Percentiles rank a stretch among this genome's conserved stretches.
phyloP scores from a whole-genome alignment of 805 yeast species.

The Blastobotrys peoriensis region DNA sequence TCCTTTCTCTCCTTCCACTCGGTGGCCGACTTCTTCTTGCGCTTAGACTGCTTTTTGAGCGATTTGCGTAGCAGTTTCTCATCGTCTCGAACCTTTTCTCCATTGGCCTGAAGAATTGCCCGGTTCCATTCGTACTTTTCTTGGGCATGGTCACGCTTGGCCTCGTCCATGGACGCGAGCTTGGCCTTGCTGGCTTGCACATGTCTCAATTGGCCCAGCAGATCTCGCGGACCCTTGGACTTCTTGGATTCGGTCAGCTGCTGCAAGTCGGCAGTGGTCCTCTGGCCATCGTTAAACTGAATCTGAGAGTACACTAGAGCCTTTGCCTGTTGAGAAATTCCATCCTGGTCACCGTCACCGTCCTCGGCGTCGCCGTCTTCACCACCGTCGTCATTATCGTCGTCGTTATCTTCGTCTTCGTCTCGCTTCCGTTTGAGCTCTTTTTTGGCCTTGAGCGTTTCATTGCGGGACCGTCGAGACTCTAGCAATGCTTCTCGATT shows the following conservation, averaged over 20 bases:
- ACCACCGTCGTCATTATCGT: slow-evolving; percentile 29
- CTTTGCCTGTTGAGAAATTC: slow-evolving; percentile 20
- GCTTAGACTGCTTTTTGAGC: slow-evolving; percentile 72
- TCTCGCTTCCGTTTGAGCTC: slow-evolving; percentile 30
- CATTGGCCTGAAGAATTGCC: slow-evolving; percentile 82
- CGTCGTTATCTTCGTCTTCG: slow-evolving; percentile 32
- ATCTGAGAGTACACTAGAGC: slow-evolving; percentile 73
- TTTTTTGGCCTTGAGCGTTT: slow-evolving; percentile 30
- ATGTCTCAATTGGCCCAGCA: slow-evolving; percentile 71
- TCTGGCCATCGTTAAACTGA: slow-evolving; percentile 73
- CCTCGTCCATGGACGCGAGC: slow-evolving; percentile 54
- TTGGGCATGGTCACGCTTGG: slow-evolving; percentile 47
- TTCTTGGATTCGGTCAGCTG: slow-evolving; percentile 47
- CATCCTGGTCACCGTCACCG: slow-evolving; percentile 31
- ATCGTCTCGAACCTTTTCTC: slow-evolving; percentile 80
- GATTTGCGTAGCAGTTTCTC: slow-evolving; percentile 84
- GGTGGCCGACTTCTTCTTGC: slow-evolving; percentile 76
- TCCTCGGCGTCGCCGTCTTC: slow-evolving; percentile 36
- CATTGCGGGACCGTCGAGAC: slow-evolving; percentile 36
- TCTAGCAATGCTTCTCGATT: slow-evolving; percentile 74
- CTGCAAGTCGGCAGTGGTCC: slow-evolving; percentile 66
- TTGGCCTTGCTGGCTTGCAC: slow-evolving; percentile 69
- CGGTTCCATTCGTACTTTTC: slow-evolving; percentile 82
- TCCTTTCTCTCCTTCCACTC: slow-evolving; percentile 92
- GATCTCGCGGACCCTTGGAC: slow-evolving; percentile 81